Percentiles rank a stretch among this genome's conserved stretches.
phyloP scores from a whole-genome alignment of 225 moss, liverwort and hornwort genomes.

The Ulota crispa region DNA sequence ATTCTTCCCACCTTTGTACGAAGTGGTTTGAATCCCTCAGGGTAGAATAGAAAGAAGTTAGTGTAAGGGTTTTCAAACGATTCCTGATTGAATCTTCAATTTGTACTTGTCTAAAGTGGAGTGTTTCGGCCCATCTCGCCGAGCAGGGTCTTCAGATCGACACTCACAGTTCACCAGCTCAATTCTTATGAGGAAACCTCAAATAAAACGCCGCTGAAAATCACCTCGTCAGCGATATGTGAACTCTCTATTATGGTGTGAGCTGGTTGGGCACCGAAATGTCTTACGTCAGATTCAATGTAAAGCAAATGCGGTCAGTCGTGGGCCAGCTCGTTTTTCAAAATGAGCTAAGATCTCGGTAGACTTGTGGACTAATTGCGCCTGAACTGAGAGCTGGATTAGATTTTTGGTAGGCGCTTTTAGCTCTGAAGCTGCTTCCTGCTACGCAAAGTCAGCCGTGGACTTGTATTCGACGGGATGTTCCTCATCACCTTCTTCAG shows the following conservation, averaged over 20 bases:
- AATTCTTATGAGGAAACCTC: no score
- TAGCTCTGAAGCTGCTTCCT: constrained; percentile 12
- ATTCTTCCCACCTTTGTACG: background rate
- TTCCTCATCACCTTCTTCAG: background rate
- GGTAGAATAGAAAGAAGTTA: background rate
- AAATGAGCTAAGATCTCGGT: background rate
- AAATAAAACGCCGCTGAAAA: background rate
- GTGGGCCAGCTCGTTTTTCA: background rate
- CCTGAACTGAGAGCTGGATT: background rate
- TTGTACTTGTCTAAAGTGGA: background rate
- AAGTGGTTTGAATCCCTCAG: background rate
- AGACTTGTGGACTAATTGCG: constrained; percentile 6
- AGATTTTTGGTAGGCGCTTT: background rate
- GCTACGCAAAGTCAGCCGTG: constrained; percentile 16
- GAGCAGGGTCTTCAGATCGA: background rate
- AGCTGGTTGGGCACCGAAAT: background rate
- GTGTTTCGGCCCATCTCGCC: background rate
- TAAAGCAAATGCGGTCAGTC: background rate
- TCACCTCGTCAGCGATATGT: background rate
- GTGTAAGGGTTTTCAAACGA: background rate
- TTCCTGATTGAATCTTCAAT: background rate
- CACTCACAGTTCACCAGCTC: background rate
- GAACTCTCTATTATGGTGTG: background rate
- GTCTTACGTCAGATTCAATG: background rate
- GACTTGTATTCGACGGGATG: background rate